Evolutionary conservation across 345 rosid genomes (phyloP), one percentile per base, ranked within the genome.

Genomic region (Populus davidiana): DNA sequence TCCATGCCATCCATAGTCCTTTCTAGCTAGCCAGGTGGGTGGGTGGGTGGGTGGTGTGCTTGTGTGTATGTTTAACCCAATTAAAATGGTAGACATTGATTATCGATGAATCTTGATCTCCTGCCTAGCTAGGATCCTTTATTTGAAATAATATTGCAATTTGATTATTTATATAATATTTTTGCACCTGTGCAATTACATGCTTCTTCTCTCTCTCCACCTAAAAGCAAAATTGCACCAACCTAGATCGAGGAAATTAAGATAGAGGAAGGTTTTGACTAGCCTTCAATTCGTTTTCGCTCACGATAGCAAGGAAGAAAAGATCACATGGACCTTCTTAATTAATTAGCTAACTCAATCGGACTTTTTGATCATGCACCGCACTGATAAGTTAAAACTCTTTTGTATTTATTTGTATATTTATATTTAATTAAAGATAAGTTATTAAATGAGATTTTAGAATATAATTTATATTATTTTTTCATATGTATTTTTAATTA

Each of bases 401-500:
- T 29, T 29, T 29, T 29, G 1, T 29, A 29, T 29, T 33, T 33
- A 0, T 4, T 33, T 33, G 0, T 33, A 33, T 33, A 0, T 33
- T 33, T 33, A 33, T 33, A 33, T 33, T 33, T 33, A 2, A 31
- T 31, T 29, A 29, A 29, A 29, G 2, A 29, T 31, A 33, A 33
- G 5, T 33, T 33, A 4, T 33, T 33, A 33, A 0, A 33, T 33
- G 0, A 33, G 0, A 4, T 4, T 33, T 33, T 3, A 33, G 5
- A 4, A 33, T 33, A 33, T 33, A 4, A 33, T 4, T 33, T 33
- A 33, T 33, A 33, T 33, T 33, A 33, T 33, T 33, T 0, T 33
- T 0, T 33, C 0, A 33, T 5, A 4, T 0, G 4, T 0, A 33
- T 0, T 33, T 33, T 33, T 4, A 33, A 33, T 5, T 33, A 4